Percentiles rank a stretch among this genome's conserved stretches.
Conservation (phyloP, 352 stramenopile genomes). For the Globisporangium iwayamae region DNA sequence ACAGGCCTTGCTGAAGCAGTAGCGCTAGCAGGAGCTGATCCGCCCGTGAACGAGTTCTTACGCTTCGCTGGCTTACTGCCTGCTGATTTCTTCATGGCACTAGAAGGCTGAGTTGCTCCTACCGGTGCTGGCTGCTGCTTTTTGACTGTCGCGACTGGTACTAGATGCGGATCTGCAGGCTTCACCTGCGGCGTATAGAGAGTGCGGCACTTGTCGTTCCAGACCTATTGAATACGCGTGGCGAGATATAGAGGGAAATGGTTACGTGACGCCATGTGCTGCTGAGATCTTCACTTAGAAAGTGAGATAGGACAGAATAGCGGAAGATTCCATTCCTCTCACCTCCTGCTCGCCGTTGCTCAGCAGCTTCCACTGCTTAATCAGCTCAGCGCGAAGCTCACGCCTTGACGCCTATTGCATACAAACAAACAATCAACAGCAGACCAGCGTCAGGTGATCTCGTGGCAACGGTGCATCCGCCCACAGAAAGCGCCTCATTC, state of each 20-base stretch:
- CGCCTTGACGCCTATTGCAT: constrained; percentile 23
- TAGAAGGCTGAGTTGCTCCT: not conserved
- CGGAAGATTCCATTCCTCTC: not conserved
- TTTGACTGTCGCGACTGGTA: not conserved
- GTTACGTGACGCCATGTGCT: constrained; percentile 5
- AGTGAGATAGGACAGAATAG: not conserved
- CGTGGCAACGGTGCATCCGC: too few relatives aligned
- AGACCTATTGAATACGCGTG: constrained; percentile 5
- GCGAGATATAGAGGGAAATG: not conserved
- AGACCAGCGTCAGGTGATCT: not conserved
- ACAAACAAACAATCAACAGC: not conserved
- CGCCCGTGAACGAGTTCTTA: constrained; percentile 8
- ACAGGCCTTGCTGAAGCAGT: not conserved
- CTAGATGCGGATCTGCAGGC: not conserved
- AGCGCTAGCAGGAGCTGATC: not conserved
- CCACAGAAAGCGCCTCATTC: too few relatives aligned
- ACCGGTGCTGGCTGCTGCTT: constrained; percentile 5
- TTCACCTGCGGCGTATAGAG: constrained; percentile 3
- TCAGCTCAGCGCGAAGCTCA: constrained; percentile 21
- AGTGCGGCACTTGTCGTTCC: constrained; percentile 13
- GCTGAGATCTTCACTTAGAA: not conserved
- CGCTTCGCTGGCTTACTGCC: constrained; percentile 4
- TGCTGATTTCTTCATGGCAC: not conserved
- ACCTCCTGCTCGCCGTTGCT: constrained; percentile 30
- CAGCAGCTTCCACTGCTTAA: constrained; percentile 28